phyloP scores from a whole-genome alignment of 352 stramenopile species.

The Hyaloperonospora brassicae region DNA sequence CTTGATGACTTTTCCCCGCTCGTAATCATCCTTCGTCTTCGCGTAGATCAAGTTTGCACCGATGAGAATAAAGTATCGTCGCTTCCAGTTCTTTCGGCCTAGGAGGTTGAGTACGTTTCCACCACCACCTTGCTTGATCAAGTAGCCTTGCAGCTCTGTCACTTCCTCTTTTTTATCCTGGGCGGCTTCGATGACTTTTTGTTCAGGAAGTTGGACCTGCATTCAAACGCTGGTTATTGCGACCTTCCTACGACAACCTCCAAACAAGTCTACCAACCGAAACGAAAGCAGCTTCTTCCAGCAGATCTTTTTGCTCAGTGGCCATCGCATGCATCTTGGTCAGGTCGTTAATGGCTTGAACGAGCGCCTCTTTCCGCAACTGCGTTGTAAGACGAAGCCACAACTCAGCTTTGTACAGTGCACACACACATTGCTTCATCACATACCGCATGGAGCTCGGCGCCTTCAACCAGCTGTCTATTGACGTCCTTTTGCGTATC shows the following conservation, averaged over 20 bases:
- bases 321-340: conserved; percentile 59
- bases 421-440: neutral
- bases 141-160: conserved; percentile 68
- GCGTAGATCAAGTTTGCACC: conserved; percentile 68
- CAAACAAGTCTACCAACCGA: conserved; percentile 32
- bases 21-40: conserved; percentile 82
- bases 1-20: conserved; percentile 82
- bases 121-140: conserved; percentile 82
- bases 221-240: neutral
- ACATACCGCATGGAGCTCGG: conserved; percentile 48
- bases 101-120: conserved; percentile 72
- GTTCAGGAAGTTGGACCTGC: conserved; percentile 61
- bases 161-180: conserved; percentile 54
- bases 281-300: conserved; percentile 73
- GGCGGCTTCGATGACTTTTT: conserved; percentile 73
- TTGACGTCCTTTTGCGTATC: conserved; percentile 54
- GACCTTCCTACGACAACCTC: conserved; percentile 1
- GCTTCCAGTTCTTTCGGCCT: conserved; percentile 82
- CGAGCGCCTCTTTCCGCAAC: conserved; percentile 64
- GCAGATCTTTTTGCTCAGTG: conserved; percentile 54
- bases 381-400: conserved; percentile 13
- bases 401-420: neutral
- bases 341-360: conserved; percentile 57
- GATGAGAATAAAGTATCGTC: conserved; percentile 81
- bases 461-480: conserved; percentile 53